Conservation (phyloP, 331 rosid species). For the Malus hybrid region DNA sequence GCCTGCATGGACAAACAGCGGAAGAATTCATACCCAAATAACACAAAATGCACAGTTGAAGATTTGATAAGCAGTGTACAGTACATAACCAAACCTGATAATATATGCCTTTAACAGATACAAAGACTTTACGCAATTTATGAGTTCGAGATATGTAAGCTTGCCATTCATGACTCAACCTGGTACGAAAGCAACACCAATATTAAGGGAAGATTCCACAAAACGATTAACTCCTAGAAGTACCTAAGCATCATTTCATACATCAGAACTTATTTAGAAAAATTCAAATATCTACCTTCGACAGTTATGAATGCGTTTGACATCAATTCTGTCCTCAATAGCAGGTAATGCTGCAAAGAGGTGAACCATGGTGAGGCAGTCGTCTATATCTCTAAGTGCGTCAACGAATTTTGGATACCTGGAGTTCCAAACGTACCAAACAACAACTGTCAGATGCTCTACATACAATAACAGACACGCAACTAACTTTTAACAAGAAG, state of each 20-base stretch:
- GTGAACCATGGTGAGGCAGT: conserved; percentile 83
- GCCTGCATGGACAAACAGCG: conserved; percentile 49
- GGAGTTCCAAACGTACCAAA: conserved; percentile 6
- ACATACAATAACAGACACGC: not conserved
- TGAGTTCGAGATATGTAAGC: conserved; percentile 74
- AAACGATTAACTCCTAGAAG: not conserved
- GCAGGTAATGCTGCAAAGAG: conserved; percentile 89
- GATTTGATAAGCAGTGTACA: conserved; percentile 4
- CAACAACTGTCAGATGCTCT: conserved; percentile 5
- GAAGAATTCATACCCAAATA: not conserved
- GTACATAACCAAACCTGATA: conserved; percentile 50
- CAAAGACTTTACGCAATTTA: conserved; percentile 67
- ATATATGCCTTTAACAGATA: conserved; percentile 86
- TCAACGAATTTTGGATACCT: conserved; percentile 86
- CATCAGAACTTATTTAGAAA: not conserved
- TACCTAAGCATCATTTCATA: not conserved
- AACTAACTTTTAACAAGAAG: not conserved
- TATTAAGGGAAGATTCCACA: not conserved
- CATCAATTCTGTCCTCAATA: conserved; percentile 57
- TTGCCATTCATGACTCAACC: conserved; percentile 93
- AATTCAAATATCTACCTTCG: conserved; percentile 44
- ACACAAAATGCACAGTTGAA: not conserved
- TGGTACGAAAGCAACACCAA: conserved; percentile 8
- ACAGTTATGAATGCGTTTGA: conserved; percentile 53
- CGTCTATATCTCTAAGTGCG: conserved; percentile 90